Percentiles rank a stretch among this genome's conserved stretches.
phyloP scores from a whole-genome alignment of 2,329 filamentous ascomycete species.

The Aspergillus udagawae region DNA sequence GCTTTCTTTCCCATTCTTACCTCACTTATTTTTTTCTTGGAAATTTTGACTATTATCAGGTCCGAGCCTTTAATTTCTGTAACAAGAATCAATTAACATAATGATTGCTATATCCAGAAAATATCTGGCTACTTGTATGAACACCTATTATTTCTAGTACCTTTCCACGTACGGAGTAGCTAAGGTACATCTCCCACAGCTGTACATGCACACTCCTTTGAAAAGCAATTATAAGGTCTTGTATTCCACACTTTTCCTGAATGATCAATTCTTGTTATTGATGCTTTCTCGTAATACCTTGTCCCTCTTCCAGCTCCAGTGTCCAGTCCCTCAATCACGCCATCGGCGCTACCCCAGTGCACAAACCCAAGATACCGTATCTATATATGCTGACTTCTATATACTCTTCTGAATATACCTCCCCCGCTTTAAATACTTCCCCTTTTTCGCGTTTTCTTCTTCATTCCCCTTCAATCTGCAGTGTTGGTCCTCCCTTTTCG shows the following conservation, averaged over 20 bases:
- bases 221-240: background rate
- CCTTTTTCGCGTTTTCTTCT: background rate
- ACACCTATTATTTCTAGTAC: background rate
- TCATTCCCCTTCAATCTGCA: background rate
- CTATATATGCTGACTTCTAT: background rate
- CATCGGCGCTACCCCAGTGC: conserved; percentile 2
- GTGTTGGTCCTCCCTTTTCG: background rate
- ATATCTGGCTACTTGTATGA: too few relatives aligned
- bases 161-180: background rate
- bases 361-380: background rate
- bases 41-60: too few relatives aligned
- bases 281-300: background rate
- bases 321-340: conserved; percentile 10
- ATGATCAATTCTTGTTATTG: background rate
- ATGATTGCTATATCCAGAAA: too few relatives aligned
- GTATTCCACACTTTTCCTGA: background rate
- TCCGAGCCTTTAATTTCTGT: too few relatives aligned
- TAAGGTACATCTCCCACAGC: too few relatives aligned
- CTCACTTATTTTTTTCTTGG: too few relatives aligned
- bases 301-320: background rate
- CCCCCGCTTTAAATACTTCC: background rate
- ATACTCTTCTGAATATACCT: background rate
- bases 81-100: too few relatives aligned
- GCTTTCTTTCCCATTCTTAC: too few relatives aligned
- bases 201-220: background rate